Evolutionary conservation across 805 yeast genomes (phyloP).

Genomic region (Starmerella kuoi): DNA sequence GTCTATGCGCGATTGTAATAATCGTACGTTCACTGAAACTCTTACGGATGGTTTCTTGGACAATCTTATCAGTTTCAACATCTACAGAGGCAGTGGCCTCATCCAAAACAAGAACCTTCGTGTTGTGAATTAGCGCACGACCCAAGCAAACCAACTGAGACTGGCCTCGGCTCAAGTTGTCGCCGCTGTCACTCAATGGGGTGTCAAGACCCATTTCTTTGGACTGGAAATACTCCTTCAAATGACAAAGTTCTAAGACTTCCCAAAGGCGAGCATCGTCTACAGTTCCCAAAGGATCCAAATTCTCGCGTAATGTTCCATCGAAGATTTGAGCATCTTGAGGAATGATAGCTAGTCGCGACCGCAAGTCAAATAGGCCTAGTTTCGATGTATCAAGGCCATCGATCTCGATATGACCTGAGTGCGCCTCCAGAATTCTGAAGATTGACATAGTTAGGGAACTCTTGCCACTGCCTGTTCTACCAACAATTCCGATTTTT

Average conservation of each 20-base stretch:
- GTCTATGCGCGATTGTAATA: constrained; percentile 72
- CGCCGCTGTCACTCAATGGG: constrained; percentile 54
- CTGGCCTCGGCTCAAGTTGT: constrained; percentile 72
- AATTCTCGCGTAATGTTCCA: constrained; percentile 72
- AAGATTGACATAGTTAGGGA: constrained; percentile 73
- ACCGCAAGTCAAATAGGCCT: constrained; percentile 69
- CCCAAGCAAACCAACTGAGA: constrained; percentile 69
- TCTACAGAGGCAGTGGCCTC: constrained; percentile 78
- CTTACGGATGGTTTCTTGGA: constrained; percentile 60
- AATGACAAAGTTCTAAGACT: constrained; percentile 65
- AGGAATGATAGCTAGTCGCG: constrained; percentile 72
- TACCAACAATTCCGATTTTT: constrained; percentile 89
- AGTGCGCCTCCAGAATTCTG: constrained; percentile 66
- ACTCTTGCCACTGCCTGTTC: constrained; percentile 94
- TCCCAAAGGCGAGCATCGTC: constrained; percentile 67
- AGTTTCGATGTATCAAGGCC: constrained; percentile 51
- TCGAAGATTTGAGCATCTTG: constrained; percentile 89
- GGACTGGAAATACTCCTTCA: constrained; percentile 48
- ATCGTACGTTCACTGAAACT: constrained; percentile 61
- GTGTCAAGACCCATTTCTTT: constrained; percentile 44
- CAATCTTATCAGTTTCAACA: constrained; percentile 60
- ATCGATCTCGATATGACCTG: constrained; percentile 61
- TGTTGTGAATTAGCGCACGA: constrained; percentile 57
- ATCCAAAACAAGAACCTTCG: constrained; percentile 61
- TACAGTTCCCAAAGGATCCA: constrained; percentile 64